These are phyloP conservation scores for Harrya chromipes DNA, from an alignment of 768 basidiomycete genomes.

Conservation along the genomic window DNA sequence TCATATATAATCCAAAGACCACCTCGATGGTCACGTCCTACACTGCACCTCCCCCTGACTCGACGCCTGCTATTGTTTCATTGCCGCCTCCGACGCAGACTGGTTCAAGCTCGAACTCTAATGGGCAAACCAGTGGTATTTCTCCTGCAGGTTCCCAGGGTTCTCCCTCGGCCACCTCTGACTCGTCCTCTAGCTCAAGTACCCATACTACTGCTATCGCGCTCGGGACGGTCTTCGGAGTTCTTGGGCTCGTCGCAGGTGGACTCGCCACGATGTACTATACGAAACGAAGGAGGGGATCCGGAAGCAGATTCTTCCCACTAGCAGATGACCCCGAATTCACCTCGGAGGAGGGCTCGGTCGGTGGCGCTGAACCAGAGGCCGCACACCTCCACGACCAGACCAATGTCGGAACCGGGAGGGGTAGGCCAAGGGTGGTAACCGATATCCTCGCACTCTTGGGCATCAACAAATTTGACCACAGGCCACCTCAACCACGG, in stretches of 20 bases:
- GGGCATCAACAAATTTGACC: slow-evolving; percentile 18
- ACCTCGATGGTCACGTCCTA: slow-evolving; percentile 41
- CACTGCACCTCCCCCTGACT: slow-evolving; percentile 34
- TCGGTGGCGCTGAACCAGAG: slow-evolving; percentile 7
- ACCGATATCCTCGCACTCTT: slow-evolving; percentile 20
- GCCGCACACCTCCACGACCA: slow-evolving; percentile 1
- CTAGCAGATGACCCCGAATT: slow-evolving; percentile 21
- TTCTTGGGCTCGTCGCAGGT: slow-evolving; percentile 50
- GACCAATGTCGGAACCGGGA: not conserved
- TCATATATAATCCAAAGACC: slow-evolving; percentile 45
- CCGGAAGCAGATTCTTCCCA: slow-evolving; percentile 13
- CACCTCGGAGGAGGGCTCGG: slow-evolving; percentile 6
- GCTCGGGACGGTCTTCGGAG: slow-evolving; percentile 60
- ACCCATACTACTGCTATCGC: slow-evolving; percentile 46
- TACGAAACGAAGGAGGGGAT: slow-evolving; percentile 32
- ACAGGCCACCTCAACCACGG: slow-evolving; percentile 31
- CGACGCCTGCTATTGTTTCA: slow-evolving; percentile 30
- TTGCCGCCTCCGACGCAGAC: slow-evolving; percentile 36
- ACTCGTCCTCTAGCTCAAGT: slow-evolving; percentile 15
- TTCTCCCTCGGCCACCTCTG: slow-evolving; percentile 16
- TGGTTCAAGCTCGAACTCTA: slow-evolving; percentile 10
- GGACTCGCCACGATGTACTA: slow-evolving; percentile 44
- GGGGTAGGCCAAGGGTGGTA: slow-evolving; percentile 4
- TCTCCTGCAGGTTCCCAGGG: slow-evolving; percentile 8
- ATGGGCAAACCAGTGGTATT: slow-evolving; percentile 7